Percentiles rank a stretch among this genome's conserved stretches.
These are phyloP conservation scores for Leccinum arenicola DNA, from an alignment of 768 basidiomycete species.

Conservation along the genomic window DNA sequence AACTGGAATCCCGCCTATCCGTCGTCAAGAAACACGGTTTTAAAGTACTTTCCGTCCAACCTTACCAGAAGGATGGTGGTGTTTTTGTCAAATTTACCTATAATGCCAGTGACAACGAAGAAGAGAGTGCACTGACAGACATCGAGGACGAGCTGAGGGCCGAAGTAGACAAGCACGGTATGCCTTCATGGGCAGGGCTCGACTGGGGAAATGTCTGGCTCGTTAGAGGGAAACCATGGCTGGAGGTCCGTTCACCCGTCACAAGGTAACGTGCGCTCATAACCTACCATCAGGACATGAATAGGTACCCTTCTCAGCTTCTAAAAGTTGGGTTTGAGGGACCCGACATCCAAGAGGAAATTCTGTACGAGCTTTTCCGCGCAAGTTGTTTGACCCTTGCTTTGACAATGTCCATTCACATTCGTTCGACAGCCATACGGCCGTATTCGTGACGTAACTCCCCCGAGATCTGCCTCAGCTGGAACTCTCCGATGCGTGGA, in stretches of 20 bases:
- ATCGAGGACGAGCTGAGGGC: constrained; percentile 51
- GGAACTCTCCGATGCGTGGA: constrained; percentile 65
- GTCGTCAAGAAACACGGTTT: constrained; percentile 56
- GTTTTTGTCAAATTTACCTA: constrained; percentile 78
- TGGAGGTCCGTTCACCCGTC: constrained; percentile 52
- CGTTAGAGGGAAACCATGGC: constrained; percentile 78
- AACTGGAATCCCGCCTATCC: constrained; percentile 48
- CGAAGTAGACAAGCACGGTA: constrained; percentile 44
- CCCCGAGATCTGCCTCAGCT: constrained; percentile 58
- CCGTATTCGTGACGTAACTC: constrained; percentile 62
- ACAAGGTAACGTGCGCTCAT: background rate
- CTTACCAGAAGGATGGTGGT: constrained; percentile 79
- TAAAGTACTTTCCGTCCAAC: constrained; percentile 58
- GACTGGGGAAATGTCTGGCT: constrained; percentile 58
- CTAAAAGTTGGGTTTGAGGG: constrained; percentile 86
- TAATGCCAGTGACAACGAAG: constrained; percentile 27
- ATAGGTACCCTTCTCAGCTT: constrained; percentile 70
- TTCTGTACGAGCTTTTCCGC: constrained; percentile 72
- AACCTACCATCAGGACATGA: constrained; percentile 63
- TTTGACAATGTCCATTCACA: background rate
- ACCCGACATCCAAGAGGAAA: constrained; percentile 79
- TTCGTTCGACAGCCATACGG: constrained; percentile 66
- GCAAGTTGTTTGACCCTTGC: constrained; percentile 41
- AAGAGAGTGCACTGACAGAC: constrained; percentile 38
- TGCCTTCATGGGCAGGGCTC: constrained; percentile 63